These are phyloP conservation scores for Sphagnum fallax DNA, from an alignment of 228 moss, liverwort and hornwort genomes.

Conservation along the genomic window DNA sequence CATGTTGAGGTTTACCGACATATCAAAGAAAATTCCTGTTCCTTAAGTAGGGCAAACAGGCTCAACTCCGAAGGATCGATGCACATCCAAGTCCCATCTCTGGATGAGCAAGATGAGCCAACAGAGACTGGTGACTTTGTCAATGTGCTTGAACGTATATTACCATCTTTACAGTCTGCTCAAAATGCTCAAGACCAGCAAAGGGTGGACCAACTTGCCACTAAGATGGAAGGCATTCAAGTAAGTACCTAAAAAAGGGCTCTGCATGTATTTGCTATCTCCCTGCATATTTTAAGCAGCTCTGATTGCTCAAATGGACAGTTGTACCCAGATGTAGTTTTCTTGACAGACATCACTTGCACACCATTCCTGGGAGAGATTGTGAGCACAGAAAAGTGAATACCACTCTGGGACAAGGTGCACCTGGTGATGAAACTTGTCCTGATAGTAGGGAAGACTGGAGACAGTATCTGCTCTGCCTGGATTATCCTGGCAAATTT, in stretches of 20 bases:
- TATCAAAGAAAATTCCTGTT: slow-evolving; percentile 28
- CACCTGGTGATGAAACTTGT: too few species aligned
- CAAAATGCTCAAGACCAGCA: slow-evolving; percentile 40
- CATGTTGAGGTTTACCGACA: slow-evolving; percentile 64
- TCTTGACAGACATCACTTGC: too few species aligned
- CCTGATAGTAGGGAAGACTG: too few species aligned
- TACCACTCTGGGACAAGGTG: too few species aligned
- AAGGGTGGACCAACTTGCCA: slow-evolving; percentile 29
- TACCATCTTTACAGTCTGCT: slow-evolving; percentile 59
- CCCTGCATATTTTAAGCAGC: too few species aligned
- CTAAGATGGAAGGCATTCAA: slow-evolving; percentile 46
- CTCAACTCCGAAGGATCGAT: slow-evolving; percentile 56
- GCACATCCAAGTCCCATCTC: slow-evolving; percentile 66
- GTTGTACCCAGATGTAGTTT: too few species aligned
- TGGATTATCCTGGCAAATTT: too few species aligned
- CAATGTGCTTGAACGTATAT: slow-evolving; percentile 62
- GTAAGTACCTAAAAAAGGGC: slow-evolving; percentile 30
- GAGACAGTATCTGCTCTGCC: too few species aligned
- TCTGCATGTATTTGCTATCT: background rate
- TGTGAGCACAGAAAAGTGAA: too few species aligned
- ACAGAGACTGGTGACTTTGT: slow-evolving; percentile 64
- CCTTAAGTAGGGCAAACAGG: slow-evolving; percentile 14
- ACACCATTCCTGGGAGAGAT: too few species aligned
- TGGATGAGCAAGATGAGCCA: slow-evolving; percentile 58
- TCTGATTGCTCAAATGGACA: too few species aligned